Evolutionary conservation across 1,139 yeast genomes (phyloP).

Genomic region (Yamadazyma atlantica): DNA sequence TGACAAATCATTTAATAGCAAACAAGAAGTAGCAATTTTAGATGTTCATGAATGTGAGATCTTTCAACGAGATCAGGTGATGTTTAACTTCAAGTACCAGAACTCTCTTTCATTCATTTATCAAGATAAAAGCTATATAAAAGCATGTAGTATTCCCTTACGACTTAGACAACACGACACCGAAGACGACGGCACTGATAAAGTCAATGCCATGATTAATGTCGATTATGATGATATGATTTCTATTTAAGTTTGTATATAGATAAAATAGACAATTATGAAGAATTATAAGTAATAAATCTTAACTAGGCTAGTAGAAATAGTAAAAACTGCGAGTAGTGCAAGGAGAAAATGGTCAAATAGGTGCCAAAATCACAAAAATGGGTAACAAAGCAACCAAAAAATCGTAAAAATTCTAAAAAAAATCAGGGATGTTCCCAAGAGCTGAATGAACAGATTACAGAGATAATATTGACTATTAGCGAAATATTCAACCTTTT

Average conservation of each 20-base stretch:
- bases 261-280: too few species aligned
- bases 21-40: conserved; percentile 21
- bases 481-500: too few species aligned
- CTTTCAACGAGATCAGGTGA: conserved; percentile 30
- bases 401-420: neutral
- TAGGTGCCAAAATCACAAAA: neutral
- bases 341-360: neutral
- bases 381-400: neutral
- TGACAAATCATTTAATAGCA: conserved; percentile 7
- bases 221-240: conserved; percentile 8
- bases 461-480: neutral
- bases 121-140: conserved; percentile 13
- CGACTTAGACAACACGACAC: neutral
- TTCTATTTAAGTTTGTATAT: conserved; percentile 3
- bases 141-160: neutral
- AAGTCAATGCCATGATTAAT: conserved; percentile 1
- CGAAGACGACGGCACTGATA: neutral
- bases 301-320: too few species aligned
- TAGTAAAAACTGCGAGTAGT: too few species aligned
- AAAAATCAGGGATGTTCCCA: neutral
- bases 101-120: conserved; percentile 22
- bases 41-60: conserved; percentile 27
- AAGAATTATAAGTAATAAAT: too few species aligned
- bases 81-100: conserved; percentile 19
- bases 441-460: neutral